A percentile compares a stretch with the other conserved stretches of the same genome.
phyloP scores from a whole-genome alignment of 306 rosid genomes.

The Pterocarpus santalinus region DNA sequence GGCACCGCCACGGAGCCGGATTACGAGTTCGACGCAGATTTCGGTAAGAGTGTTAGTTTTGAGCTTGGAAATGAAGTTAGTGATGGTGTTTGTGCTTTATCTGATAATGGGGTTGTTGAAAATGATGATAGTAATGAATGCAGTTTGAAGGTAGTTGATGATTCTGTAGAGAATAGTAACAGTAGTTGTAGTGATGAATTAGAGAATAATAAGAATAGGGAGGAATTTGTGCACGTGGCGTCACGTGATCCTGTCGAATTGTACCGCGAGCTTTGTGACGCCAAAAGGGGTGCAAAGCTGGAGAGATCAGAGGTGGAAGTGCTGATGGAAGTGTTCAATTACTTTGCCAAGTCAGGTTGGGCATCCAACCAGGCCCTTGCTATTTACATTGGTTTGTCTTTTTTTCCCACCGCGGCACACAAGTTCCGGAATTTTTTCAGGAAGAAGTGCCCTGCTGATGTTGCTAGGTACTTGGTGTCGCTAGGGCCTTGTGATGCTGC shows the following conservation, averaged over 20 bases:
- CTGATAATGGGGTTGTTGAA: constrained; percentile 46
- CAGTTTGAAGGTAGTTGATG: constrained; percentile 38
- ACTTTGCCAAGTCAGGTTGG: constrained; percentile 78
- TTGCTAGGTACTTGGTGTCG: constrained; percentile 63
- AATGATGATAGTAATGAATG: constrained; percentile 40
- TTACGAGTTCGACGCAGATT: constrained; percentile 62
- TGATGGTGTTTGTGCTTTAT: constrained; percentile 31
- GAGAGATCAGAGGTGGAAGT: constrained; percentile 55
- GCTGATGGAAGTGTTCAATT: constrained; percentile 51
- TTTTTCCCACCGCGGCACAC: constrained; percentile 81
- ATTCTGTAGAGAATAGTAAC: constrained; percentile 40
- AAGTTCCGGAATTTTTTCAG: constrained; percentile 66
- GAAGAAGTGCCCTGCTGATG: constrained; percentile 62
- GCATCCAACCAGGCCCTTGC: constrained; percentile 91
- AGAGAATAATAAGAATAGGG: constrained; percentile 15
- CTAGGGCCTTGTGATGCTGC: constrained; percentile 79
- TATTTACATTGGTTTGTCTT: constrained; percentile 86
- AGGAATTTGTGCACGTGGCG: constrained; percentile 52
- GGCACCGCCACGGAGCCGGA: constrained; percentile 1
- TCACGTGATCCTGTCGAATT: constrained; percentile 66
- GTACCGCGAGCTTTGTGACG: constrained; percentile 59
- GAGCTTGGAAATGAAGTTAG: constrained; percentile 47
- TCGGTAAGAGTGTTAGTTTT: constrained; percentile 51
- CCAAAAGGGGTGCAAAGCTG: constrained; percentile 49
- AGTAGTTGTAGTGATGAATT: constrained; percentile 35